Percentiles rank a stretch among this genome's conserved stretches.
Evolutionary conservation across 2,329 filamentous ascomycete genomes (phyloP).

Genomic region (Colletotrichum sansevieriae): DNA sequence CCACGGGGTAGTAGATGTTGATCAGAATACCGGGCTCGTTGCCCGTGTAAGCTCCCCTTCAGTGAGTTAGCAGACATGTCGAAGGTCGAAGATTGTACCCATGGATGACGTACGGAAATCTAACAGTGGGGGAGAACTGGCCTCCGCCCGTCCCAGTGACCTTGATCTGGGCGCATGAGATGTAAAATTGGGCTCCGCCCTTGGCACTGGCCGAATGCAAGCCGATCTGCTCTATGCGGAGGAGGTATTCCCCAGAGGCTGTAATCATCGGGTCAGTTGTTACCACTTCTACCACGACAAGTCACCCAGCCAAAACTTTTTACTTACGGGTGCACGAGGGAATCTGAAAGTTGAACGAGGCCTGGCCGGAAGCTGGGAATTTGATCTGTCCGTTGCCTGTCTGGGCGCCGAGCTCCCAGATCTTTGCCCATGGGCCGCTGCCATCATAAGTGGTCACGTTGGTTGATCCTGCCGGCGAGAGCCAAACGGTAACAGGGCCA

Average conservation of each 20-base stretch:
- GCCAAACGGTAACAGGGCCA: conserved; percentile 36
- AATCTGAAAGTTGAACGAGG: conserved; percentile 37
- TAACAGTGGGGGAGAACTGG: conserved; percentile 33
- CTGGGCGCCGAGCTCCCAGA: conserved; percentile 35
- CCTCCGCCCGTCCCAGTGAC: conserved; percentile 43
- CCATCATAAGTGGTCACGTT: conserved; percentile 36
- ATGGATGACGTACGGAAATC: conserved; percentile 31
- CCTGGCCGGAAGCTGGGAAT: conserved; percentile 36
- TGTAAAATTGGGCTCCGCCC: conserved; percentile 54
- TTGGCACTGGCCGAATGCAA: conserved; percentile 50
- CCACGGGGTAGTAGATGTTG: conserved; percentile 40
- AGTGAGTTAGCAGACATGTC: not conserved
- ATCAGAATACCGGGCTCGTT: conserved; percentile 40
- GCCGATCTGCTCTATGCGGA: conserved; percentile 54
- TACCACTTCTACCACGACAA: no score
- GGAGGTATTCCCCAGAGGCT: conserved; percentile 49
- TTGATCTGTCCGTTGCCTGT: conserved; percentile 37
- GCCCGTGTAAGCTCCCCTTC: conserved; percentile 34
- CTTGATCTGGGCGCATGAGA: conserved; percentile 52
- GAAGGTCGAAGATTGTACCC: not conserved
- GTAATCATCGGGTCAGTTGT: not conserved
- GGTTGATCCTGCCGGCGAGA: conserved; percentile 30
- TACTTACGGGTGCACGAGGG: conserved; percentile 39
- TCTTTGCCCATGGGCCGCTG: conserved; percentile 37
- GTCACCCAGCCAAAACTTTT: not conserved